These are phyloP conservation scores for Desmodesmus armatus DNA, from an alignment of 139 green algal species.

Conservation along the genomic window DNA sequence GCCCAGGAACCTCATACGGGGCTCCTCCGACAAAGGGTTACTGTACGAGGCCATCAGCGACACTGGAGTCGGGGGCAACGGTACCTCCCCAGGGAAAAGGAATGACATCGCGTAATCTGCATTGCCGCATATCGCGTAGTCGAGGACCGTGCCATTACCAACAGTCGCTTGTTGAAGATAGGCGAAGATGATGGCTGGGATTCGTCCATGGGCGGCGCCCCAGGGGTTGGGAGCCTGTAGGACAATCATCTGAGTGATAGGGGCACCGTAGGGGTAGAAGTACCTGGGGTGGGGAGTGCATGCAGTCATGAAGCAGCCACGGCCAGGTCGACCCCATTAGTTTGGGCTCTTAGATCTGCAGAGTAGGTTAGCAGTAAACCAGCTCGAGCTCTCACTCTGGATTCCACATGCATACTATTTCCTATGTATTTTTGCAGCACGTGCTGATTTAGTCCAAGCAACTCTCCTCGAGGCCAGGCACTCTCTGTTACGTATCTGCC, in stretches of 20 bases:
- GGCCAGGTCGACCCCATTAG: too few species aligned
- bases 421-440: too few species aligned
- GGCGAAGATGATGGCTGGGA: slow-evolving; percentile 16
- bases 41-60: background rate
- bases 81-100: background rate
- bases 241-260: slow-evolving; percentile 18
- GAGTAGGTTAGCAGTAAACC: too few species aligned
- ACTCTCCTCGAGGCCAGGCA: too few species aligned
- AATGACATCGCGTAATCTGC: background rate
- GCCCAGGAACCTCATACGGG: background rate
- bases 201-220: background rate
- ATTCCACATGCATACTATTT: too few species aligned
- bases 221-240: background rate
- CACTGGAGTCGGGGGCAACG: background rate
- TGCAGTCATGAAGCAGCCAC: too few species aligned
- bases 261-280: background rate
- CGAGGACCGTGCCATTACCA: background rate
- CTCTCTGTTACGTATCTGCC: too few species aligned
- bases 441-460: too few species aligned
- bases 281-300: background rate
- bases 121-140: background rate
- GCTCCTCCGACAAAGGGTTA: slow-evolving; percentile 1
- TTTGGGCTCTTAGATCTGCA: too few species aligned
- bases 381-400: too few species aligned
- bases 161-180: background rate